Base-by-base conservation (phyloP, 768 basidiomycete species). In the Xanthoconium purpureum region DNA sequence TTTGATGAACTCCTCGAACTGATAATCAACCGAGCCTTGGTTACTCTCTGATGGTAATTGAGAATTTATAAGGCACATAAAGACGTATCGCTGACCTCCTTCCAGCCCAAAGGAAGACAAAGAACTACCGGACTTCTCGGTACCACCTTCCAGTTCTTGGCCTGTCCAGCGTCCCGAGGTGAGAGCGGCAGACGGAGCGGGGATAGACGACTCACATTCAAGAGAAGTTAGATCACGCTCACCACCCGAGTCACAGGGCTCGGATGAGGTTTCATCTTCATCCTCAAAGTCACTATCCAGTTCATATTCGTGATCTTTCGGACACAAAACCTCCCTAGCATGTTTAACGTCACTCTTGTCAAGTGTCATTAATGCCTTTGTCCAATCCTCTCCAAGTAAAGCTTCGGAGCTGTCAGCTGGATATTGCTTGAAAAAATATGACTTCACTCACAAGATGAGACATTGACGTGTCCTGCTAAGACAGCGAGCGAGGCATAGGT, bases 241-340 rank as follows among this genome's bases (percentile, higher is more conserved):
- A 24, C 24, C 24, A 4, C 24, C 24, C 4, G 24, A 24, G 24
- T 24, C 24, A 24, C 24, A 24, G 24, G 24, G 24, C 15, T 39
- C 2, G 15, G 13, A n/a, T 15, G 13, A 20, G n/a, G 44, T 33
- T 32, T 60, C 58, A 4, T 59, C 60, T 15, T 67, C 67, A 24
- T 71, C 63, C 24, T 67, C 65, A 6, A 50, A 60, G 47, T 71
- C 65, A 13, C 70, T 70, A 42, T 69, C 70, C 39, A 53, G 56
- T 5, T 61, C 24, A 24, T 67, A 60, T 9, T 69, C 58, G 28
- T 65, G 55, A 29, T 43, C 56, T 0, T 44, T 24, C 6, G 58
- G 55, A 32, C 52, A 56, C 15, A 9, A 28, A 33, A 66, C 52
- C 18, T 58, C 60, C 35, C 8, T n/a, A 13, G 20, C 20, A 32